phyloP scores from a whole-genome alignment of 768 basidiomycete genomes.

The Scleroderma bovista region DNA sequence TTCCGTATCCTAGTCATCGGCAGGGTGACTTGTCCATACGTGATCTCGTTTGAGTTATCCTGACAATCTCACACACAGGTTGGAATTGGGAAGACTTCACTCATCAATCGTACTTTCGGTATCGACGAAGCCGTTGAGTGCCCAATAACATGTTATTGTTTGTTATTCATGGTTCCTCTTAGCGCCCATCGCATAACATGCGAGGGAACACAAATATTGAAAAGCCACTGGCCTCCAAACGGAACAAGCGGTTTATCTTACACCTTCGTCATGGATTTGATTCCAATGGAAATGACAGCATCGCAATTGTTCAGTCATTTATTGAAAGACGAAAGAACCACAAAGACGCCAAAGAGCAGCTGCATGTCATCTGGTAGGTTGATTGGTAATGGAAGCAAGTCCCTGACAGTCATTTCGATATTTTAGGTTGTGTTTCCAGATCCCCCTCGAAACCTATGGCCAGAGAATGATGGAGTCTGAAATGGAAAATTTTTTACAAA shows the following conservation, averaged over 20 bases:
- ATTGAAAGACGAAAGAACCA: not conserved
- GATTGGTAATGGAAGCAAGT: not conserved
- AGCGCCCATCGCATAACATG: not conserved
- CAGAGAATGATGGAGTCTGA: not conserved
- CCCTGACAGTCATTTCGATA: not conserved
- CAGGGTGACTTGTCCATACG: too few species aligned
- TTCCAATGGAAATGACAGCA: conserved; percentile 1
- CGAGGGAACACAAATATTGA: conserved; percentile 9
- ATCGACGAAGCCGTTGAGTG: too few species aligned
- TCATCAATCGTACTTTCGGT: not conserved
- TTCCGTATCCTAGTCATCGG: too few species aligned
- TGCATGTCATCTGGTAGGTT: conserved; percentile 13
- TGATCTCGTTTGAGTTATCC: too few species aligned
- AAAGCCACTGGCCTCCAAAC: not conserved
- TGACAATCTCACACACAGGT: too few species aligned
- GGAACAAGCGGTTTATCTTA: conserved; percentile 7
- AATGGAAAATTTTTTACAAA: not conserved
- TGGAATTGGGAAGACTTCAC: not conserved
- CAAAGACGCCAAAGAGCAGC: not conserved
- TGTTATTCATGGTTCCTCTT: not conserved
- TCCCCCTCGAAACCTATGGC: not conserved
- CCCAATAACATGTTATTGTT: not conserved
- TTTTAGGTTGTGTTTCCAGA: not conserved
- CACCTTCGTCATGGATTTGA: conserved; percentile 14
- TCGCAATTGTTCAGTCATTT: conserved; percentile 4